Evolutionary conservation across 306 rosid genomes (phyloP), one percentile per base, ranked within the genome.

Genomic region (Prunus mongolica): DNA sequence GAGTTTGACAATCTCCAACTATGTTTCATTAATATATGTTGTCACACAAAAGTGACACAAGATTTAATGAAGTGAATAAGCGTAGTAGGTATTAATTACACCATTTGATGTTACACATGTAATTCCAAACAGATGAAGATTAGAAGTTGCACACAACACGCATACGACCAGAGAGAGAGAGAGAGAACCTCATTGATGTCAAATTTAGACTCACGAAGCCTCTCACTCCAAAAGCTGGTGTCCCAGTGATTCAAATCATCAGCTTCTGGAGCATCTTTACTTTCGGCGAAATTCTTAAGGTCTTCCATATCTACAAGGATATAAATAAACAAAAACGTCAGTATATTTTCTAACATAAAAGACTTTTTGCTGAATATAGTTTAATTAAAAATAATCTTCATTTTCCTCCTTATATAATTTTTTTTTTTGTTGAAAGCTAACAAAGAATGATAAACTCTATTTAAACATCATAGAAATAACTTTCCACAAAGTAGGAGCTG

Each of bases 151-250:
- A 7, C 38, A 54, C 8, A 79, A 18, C 22, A 71, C 32, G 47
- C 49, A 72, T 34, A 52, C 32, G 2, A 7, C 9, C 41, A 19
- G 9, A 67, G 1, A 56, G 18, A 38, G 0, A 22, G 79, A 80
- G 72, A 56, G 65, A 77, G 30, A 27, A 95, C 98, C 97, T 95
- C 99, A 45, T 95, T 95, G 85, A 95, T 89, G 86, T 90, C 93
- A 85, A 79, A 95, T 82, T 92, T 95, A 60, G 97, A 89, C 79
- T 95, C 99, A 11, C 97, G 96, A 57, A 95, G 96, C 88, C 99
- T 95, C 90, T 95, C 97, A 88, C 99, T 95, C 99, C 99, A 95
- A 83, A 90, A 95, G 96, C 20, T 88, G 71, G 81, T 71, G 80
- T 95, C 99, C 99, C 97, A 95, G 55, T 92, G 93, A 65, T 73